Evolutionary conservation across 1,139 yeast species (phyloP).

Genomic region (Sugiyamaella castrensis): DNA sequence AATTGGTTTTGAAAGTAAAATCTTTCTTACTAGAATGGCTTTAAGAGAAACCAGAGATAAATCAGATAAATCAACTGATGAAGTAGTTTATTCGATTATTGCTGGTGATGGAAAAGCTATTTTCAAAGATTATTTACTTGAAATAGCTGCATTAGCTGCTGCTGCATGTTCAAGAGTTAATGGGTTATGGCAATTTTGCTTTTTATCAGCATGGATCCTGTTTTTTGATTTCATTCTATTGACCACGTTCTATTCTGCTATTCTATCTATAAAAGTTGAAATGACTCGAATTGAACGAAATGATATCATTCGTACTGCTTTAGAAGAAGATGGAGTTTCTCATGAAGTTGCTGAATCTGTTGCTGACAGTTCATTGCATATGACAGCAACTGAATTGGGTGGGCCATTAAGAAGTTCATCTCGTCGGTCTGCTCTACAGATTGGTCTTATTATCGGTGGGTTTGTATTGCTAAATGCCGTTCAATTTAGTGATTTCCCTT

Average conservation of each 20-base stretch:
- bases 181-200: slow-evolving; percentile 73
- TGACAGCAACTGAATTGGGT: slow-evolving; percentile 19
- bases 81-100: slow-evolving; percentile 55
- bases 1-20: slow-evolving; percentile 88
- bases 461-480: slow-evolving; percentile 67
- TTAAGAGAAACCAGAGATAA: slow-evolving; percentile 32
- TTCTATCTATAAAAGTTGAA: slow-evolving; percentile 84
- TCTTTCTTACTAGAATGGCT: slow-evolving; percentile 67
- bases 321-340: slow-evolving; percentile 92
- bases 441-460: slow-evolving; percentile 61
- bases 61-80: slow-evolving; percentile 39
- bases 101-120: slow-evolving; percentile 64
- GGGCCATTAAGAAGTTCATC: slow-evolving; percentile 26
- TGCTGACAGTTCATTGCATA: slow-evolving; percentile 43
- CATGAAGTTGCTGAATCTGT: slow-evolving; percentile 68
- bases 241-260: slow-evolving; percentile 80
- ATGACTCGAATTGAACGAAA: slow-evolving; percentile 85
- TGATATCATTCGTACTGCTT: slow-evolving; percentile 70
- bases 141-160: slow-evolving; percentile 66
- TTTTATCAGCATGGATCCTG: slow-evolving; percentile 70
- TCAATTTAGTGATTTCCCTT: slow-evolving; percentile 49
- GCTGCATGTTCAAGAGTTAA: slow-evolving; percentile 70
- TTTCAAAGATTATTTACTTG: slow-evolving; percentile 75
- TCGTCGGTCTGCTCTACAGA: slow-evolving; percentile 54
- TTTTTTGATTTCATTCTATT: slow-evolving; percentile 71